Base-by-base conservation (phyloP, 2,329 filamentous ascomycete species). In the Plenodomus biglobosus region DNA sequence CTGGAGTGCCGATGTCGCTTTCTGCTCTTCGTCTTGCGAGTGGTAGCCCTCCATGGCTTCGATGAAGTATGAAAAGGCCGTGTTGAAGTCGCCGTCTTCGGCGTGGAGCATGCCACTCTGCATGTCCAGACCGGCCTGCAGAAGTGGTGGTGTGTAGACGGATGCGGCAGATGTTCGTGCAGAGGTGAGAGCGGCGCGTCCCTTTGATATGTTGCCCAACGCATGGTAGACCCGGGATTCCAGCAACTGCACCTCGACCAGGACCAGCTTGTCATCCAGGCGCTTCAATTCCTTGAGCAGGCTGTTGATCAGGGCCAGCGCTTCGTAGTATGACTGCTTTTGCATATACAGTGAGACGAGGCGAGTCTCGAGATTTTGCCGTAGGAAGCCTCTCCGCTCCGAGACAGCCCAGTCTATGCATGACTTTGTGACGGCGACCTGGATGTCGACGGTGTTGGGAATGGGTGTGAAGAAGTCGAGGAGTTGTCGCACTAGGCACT, bases 351-450 rank as follows among this genome's bases (percentile, higher is more conserved):
- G 86, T 44, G 85, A 82, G 45, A 99, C 94, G 48, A 99, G 86
- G 56, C 94, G 88, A 48, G 92, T 95, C 80, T 99, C 91, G 69
- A 99, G 90, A 75, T 95, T 96, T 79, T 99, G 94, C 61, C 94
- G 91, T 63, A 99, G 84, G 81, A 99, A 99, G 52, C 90, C 90
- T 69, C 94, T 88, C 64, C 92, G 88, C 78, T 97, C 91, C 43
- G 90, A 88, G 45, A 92, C 90, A 40, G 94, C 94, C 94, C 94
- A 99, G 78, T 97, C 92, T 85, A 99, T 99, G 79, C 91, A 97
- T 76, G 94, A 96, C 77, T 96, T 96, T 68, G 94, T 99, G 65
- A 96, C 90, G 72, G 86, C 79, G 73, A 96, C 91, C 78, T 99
- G 94, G 70, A 87, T 89, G 72, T 99, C 94, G 78, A 88, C 88